Percentiles rank a stretch among this genome's conserved stretches.
Evolutionary conservation across 179 eudicot genomes (phyloP).

Genomic region (Camellia oleifera): DNA sequence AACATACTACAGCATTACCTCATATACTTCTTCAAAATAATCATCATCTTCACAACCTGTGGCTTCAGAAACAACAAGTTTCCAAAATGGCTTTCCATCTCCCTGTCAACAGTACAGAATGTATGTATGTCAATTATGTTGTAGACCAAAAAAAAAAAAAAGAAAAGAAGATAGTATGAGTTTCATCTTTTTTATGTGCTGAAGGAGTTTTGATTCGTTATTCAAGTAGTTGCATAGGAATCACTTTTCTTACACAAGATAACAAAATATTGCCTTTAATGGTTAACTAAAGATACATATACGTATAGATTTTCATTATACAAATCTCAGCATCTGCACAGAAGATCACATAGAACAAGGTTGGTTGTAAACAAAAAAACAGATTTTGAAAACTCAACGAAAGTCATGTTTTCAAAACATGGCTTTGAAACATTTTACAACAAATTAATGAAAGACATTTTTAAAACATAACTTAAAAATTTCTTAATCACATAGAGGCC

Average conservation of each 20-base stretch:
- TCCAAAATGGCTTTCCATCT: conserved; percentile 97
- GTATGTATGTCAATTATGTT: not conserved
- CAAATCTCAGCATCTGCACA: not conserved
- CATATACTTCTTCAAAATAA: conserved; percentile 96
- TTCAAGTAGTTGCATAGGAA: not conserved
- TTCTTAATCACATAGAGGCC: no score
- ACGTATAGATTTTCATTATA: not conserved
- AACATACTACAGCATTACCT: conserved; percentile 39
- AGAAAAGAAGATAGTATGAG: not conserved
- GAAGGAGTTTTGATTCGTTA: not conserved
- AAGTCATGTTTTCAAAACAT: no score
- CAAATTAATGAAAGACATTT: no score
- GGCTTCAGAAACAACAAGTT: conserved; percentile 90
- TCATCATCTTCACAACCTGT: conserved; percentile 71
- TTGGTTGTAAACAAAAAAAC: not conserved
- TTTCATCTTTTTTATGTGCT: not conserved
- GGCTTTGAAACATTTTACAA: no score
- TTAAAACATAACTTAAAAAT: no score
- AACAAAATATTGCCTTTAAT: not conserved
- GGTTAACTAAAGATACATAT: not conserved
- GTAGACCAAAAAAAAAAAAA: not conserved
- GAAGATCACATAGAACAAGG: not conserved
- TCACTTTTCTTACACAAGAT: not conserved
- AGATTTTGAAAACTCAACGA: no score
- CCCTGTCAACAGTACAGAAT: conserved; percentile 46